phyloP scores from a whole-genome alignment of 2,329 filamentous ascomycete species.

The Rhynchosporium secalis region DNA sequence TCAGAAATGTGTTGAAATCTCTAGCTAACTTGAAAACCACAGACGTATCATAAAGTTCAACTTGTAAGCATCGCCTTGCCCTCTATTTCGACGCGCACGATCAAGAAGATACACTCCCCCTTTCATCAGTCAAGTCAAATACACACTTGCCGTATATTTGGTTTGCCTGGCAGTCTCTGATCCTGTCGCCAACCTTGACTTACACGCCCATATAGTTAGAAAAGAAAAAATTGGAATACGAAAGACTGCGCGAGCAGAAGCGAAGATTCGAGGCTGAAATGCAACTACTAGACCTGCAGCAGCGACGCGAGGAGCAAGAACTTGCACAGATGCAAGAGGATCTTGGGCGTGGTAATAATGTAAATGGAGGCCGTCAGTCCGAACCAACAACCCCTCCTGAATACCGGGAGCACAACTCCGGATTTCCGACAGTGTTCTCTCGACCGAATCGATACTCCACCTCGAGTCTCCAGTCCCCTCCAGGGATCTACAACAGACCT shows the following conservation, averaged over 20 bases:
- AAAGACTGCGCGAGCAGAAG: slow-evolving; percentile 85
- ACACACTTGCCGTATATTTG: background rate
- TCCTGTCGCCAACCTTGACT: slow-evolving; percentile 34
- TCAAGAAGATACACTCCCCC: background rate
- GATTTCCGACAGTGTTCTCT: slow-evolving; percentile 78
- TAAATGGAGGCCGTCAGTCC: slow-evolving; percentile 69
- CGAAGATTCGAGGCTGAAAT: slow-evolving; percentile 90
- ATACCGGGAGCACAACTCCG: slow-evolving; percentile 70
- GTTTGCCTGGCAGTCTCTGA: background rate
- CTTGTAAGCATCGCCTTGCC: slow-evolving; percentile 57
- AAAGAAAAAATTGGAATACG: slow-evolving; percentile 91
- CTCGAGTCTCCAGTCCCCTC: slow-evolving; percentile 81
- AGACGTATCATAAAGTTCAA: slow-evolving; percentile 73
- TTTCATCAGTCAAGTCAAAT: slow-evolving; percentile 1
- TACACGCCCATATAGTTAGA: slow-evolving; percentile 66
- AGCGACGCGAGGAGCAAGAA: slow-evolving; percentile 79
- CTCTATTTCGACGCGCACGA: background rate
- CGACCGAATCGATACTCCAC: slow-evolving; percentile 86
- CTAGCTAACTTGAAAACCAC: slow-evolving; percentile 28
- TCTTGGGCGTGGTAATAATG: slow-evolving; percentile 56
- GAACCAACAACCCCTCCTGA: slow-evolving; percentile 97
- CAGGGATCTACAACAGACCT: slow-evolving; percentile 71
- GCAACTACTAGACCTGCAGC: slow-evolving; percentile 83
- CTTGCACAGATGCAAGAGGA: slow-evolving; percentile 83
- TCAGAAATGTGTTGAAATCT: background rate